Evolutionary conservation across 352 stramenopile genomes (phyloP), one percentile per base, ranked within the genome.

Genomic region (Globisporangium middletonii): DNA sequence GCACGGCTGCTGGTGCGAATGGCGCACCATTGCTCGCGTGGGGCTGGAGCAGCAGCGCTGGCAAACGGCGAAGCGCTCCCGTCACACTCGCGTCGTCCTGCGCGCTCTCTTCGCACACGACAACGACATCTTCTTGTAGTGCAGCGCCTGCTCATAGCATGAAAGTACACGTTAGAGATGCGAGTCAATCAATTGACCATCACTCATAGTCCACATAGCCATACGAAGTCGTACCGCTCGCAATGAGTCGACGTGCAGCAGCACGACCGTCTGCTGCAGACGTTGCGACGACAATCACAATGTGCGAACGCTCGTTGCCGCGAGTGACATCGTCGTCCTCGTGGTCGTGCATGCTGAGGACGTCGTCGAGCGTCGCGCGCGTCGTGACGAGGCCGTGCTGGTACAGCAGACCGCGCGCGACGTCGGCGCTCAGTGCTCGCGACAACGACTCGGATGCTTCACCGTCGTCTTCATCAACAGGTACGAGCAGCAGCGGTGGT

Each of bases 61-160:
- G 16, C 15, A n/a, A 6, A 6, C 26, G 59, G 23, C 11, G n/a
- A 8, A 16, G 38, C 37, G 26, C 16, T 35, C 35, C 37, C 35
- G 3, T 38, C 33, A 11, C 33, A 23, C 23, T 23, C 11, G 3
- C 2, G 11, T 38, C 33, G 7, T 38, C 33, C 8, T 15, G 26
- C 7, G 78, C 48, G 54, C 66, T 80, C 38, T 85, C 75, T 55
- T 73, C 53, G 16, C 78, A 64, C 52, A 85, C 56, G 51, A 81
- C 67, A 48, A 47, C 65, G 33, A 64, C 50, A 4, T 60, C 61
- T 15, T 73, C 27, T n/a, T 52, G 42, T 15, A 28, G 19, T 12
- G 64, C 37, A 16, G 64, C 23, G 45, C 64, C 69, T 77, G 45
- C 12, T 0, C 41, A 47, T 35, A 16, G 18, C 37, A 44, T 19